Conservation (phyloP, 2,329 filamentous ascomycete species). For the Trichoderma afroharzianum region DNA sequence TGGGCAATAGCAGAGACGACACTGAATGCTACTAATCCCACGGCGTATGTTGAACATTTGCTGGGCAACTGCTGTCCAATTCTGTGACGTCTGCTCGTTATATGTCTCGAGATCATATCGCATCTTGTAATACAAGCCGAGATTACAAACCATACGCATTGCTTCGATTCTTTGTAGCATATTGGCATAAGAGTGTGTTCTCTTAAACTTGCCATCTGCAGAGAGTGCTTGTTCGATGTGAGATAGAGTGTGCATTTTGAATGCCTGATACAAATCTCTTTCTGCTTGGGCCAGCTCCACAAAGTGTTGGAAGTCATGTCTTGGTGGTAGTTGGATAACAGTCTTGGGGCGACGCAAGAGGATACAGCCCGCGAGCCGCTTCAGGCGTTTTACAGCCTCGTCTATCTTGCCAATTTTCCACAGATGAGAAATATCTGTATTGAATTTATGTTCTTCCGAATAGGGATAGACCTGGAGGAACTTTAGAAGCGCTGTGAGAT, state of each 20-base stretch:
- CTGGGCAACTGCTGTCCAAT: constrained; percentile 31
- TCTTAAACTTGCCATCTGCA: constrained; percentile 12
- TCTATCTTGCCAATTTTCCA: constrained; percentile 39
- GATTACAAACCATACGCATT: constrained; percentile 44
- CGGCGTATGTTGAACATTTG: constrained; percentile 32
- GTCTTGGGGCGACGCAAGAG: constrained; percentile 39
- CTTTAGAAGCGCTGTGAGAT: constrained; percentile 39
- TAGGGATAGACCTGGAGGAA: constrained; percentile 43
- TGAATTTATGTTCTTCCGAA: constrained; percentile 35
- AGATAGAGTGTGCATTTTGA: constrained; percentile 27
- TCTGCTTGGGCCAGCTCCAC: constrained; percentile 38
- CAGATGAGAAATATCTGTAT: constrained; percentile 34
- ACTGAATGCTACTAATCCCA: constrained; percentile 27
- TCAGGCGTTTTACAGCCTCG: constrained; percentile 38
- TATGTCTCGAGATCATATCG: constrained; percentile 25
- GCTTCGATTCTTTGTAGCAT: constrained; percentile 44
- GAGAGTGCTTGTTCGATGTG: constrained; percentile 35
- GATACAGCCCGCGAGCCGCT: constrained; percentile 36
- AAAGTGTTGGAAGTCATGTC: constrained; percentile 31
- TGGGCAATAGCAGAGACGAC: constrained; percentile 27
- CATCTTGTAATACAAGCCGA: constrained; percentile 39
- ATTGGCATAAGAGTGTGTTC: constrained; percentile 34
- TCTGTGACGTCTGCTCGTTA: background rate
- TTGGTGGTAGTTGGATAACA: constrained; percentile 37
- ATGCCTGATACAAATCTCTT: constrained; percentile 32